Evolutionary conservation across 805 yeast species (phyloP).

Genomic region (Yarrowia yakushimensis): DNA sequence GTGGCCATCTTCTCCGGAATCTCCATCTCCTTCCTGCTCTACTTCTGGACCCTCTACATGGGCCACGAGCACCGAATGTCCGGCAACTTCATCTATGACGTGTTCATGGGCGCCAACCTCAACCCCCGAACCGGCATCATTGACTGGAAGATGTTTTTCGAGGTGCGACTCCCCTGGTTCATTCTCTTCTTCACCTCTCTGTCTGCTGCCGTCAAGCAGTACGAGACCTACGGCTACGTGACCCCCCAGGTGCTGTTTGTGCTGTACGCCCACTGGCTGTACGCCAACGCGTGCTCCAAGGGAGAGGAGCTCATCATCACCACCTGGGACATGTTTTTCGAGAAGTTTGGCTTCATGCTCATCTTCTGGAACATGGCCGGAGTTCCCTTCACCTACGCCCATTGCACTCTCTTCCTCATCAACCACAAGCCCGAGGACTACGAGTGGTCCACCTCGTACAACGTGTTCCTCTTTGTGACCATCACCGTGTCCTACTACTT

Average conservation of each 20-base stretch:
- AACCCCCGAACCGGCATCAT: conserved; percentile 92
- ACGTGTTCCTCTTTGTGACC: conserved; percentile 51
- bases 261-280: conserved; percentile 83
- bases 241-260: conserved; percentile 72
- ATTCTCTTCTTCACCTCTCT: conserved; percentile 73
- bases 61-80: conserved; percentile 87
- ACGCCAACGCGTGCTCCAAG: conserved; percentile 95
- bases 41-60: conserved; percentile 60
- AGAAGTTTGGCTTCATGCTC: conserved; percentile 98
- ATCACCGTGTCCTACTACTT: conserved; percentile 76
- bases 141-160: conserved; percentile 95
- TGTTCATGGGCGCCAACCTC: conserved; percentile 96
- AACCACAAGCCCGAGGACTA: conserved; percentile 84
- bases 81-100: conserved; percentile 83
- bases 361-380: conserved; percentile 99
- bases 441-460: conserved; percentile 63
- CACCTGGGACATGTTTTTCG: conserved; percentile 99
- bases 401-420: conserved; percentile 78
- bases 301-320: conserved; percentile 98
- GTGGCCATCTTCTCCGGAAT: conserved; percentile 82
- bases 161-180: conserved; percentile 96
- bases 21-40: conserved; percentile 61
- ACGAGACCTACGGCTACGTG: conserved; percentile 74
- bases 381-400: conserved; percentile 97
- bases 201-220: conserved; percentile 73